Base-by-base conservation (phyloP, 2,329 filamentous ascomycete species). In the Scorias spongiosa region DNA sequence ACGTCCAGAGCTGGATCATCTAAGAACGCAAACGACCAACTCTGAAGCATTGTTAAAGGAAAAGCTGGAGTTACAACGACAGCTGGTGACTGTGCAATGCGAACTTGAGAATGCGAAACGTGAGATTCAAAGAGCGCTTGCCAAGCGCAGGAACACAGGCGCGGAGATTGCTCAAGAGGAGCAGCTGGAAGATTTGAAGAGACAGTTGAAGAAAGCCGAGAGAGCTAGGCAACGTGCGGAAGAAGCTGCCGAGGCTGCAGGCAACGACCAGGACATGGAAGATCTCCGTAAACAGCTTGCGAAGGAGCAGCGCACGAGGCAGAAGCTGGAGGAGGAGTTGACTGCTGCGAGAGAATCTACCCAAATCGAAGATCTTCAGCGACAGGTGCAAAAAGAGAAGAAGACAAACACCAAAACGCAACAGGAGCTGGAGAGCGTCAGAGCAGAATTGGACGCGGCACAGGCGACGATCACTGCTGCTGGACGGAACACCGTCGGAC, bases 71-170 rank as follows among this genome's bases (percentile, higher is more conserved):
- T 65, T 95, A 11, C 80, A 91, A 57, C 79, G 83, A 40, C 84
- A 91, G 62, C 62, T 94, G 26, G 80, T 74, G 55, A 78, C 80
- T 1, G 63, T 88, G 2, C 83, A 93, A 60, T 78, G 85, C 38
- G 83, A 93, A 53, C 70, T 94, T 2, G 84, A 88, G 50, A 84
- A 83, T 51, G 84, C 91, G 58, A 89, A 78, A 60, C 75, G 78
- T n/a, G 72, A 78, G 2, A 68, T 74, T 8, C 75, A 80, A 51
- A 75, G 79, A 42, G 72, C 72, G 2, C 53, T 66, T 5, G 66
- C 66, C 1, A 71, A 72, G 51, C 67, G 65, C 40, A 66, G 58
- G 57, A 72, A 57, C 59, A 74, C 65, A 37, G 66, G 69, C 43
- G 65, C 66, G 34, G 69, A 71, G 41, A 61, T 67, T 51, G 55